Percentiles rank a stretch among this genome's conserved stretches.
Conservation (phyloP, 768 basidiomycete species). For the Tephrocybe rancida region DNA sequence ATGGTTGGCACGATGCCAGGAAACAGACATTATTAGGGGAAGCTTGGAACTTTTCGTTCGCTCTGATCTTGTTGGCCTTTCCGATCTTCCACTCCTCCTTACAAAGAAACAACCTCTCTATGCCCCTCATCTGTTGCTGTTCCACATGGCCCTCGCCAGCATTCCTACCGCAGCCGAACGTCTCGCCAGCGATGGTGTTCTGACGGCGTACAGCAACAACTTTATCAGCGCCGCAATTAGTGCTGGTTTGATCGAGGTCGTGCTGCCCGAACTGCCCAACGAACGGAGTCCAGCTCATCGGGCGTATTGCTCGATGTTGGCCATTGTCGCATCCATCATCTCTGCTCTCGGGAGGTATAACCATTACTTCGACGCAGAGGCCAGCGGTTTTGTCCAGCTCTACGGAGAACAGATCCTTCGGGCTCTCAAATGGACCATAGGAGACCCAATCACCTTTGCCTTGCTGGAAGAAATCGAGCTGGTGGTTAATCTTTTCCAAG, state of each 20-base stretch:
- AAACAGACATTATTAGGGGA: slow-evolving; percentile 73
- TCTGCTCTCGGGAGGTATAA: slow-evolving; percentile 62
- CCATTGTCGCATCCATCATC: slow-evolving; percentile 75
- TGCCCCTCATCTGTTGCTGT: slow-evolving; percentile 75
- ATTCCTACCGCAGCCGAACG: slow-evolving; percentile 80
- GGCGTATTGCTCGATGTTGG: slow-evolving; percentile 84
- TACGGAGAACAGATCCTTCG: slow-evolving; percentile 80
- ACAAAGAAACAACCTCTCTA: slow-evolving; percentile 69
- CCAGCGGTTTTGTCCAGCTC: slow-evolving; percentile 83
- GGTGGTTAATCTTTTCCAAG: slow-evolving; percentile 75
- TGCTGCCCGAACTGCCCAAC: slow-evolving; percentile 68
- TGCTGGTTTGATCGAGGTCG: slow-evolving; percentile 68
- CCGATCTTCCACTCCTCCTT: slow-evolving; percentile 65
- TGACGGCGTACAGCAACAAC: slow-evolving; percentile 84
- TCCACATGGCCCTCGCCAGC: slow-evolving; percentile 85
- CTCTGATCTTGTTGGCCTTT: slow-evolving; percentile 69
- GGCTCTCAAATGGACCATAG: slow-evolving; percentile 82
- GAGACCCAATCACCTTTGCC: slow-evolving; percentile 74
- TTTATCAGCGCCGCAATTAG: slow-evolving; percentile 77
- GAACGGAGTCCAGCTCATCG: slow-evolving; percentile 80
- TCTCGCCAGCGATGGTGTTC: slow-evolving; percentile 80
- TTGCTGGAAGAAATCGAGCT: slow-evolving; percentile 84
- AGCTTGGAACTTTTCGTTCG: slow-evolving; percentile 75
- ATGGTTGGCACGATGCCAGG: slow-evolving; percentile 84
- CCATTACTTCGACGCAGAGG: slow-evolving; percentile 84